Evolutionary conservation across 169 alveolate species (phyloP).

Genomic region (Cryptosporidium felis): DNA sequence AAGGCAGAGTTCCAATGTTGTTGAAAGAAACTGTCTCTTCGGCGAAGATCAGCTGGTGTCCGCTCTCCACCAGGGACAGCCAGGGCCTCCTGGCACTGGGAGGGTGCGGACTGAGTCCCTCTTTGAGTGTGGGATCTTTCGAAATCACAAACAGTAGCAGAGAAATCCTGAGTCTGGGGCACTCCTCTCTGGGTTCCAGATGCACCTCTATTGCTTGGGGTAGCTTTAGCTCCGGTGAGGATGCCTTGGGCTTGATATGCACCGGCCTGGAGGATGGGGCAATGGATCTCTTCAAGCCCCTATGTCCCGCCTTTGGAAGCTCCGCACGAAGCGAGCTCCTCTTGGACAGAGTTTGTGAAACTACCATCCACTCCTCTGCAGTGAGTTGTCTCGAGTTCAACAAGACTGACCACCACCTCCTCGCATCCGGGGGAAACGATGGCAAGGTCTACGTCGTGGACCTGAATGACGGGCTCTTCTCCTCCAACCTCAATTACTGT

Average conservation of each 20-base stretch:
- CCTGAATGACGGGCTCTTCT: slow-evolving; percentile 70
- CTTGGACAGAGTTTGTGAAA: slow-evolving; percentile 31
- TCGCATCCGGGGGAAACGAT: slow-evolving; percentile 79
- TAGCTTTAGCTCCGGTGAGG: neutral
- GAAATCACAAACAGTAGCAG: slow-evolving; percentile 30
- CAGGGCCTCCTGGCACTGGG: slow-evolving; percentile 44
- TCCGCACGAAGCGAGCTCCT: neutral
- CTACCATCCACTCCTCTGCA: slow-evolving; percentile 68
- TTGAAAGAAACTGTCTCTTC: slow-evolving; percentile 46
- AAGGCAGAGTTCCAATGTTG: slow-evolving; percentile 36
- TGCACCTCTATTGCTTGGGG: slow-evolving; percentile 72
- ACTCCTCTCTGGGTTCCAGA: slow-evolving; percentile 16
- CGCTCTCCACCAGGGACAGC: slow-evolving; percentile 2
- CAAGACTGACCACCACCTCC: slow-evolving; percentile 71
- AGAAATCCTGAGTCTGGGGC: slow-evolving; percentile 17
- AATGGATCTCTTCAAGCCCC: slow-evolving; percentile 19
- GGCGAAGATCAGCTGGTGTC: slow-evolving; percentile 70
- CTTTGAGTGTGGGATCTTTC: slow-evolving; percentile 28
- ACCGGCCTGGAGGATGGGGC: slow-evolving; percentile 66
- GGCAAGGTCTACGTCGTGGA: slow-evolving; percentile 77
- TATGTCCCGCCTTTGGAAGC: neutral
- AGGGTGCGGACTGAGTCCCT: slow-evolving; percentile 50
- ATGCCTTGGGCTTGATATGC: slow-evolving; percentile 35
- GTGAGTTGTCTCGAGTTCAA: slow-evolving; percentile 76
- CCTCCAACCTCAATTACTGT: slow-evolving; percentile 17